phyloP scores from a whole-genome alignment of 1,139 yeast genomes.

The Pneumocystis carinii region DNA sequence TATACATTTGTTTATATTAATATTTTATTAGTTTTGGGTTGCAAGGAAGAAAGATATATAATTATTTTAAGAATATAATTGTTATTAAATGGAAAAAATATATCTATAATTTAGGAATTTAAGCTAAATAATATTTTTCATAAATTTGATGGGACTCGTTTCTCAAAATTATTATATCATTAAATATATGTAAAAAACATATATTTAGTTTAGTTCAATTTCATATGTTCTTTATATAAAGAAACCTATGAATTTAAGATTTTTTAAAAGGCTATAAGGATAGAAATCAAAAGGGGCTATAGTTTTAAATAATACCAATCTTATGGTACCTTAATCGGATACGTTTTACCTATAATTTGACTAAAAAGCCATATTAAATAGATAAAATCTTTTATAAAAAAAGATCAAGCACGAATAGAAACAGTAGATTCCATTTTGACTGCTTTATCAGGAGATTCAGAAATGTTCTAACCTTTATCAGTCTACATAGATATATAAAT shows the following conservation, averaged over 20 bases:
- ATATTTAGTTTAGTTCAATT: background rate
- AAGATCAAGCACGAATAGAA: background rate
- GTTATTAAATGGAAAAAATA: constrained; percentile 1
- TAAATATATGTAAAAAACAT: background rate
- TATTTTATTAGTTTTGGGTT: constrained; percentile 45
- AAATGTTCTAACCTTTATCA: background rate
- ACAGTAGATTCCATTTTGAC: background rate
- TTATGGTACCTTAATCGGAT: background rate
- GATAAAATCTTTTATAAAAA: background rate
- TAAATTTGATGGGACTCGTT: background rate
- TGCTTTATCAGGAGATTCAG: background rate
- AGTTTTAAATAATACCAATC: background rate
- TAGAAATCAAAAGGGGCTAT: background rate
- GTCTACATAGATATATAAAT: background rate
- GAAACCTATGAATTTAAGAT: background rate
- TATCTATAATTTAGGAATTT: constrained; percentile 3
- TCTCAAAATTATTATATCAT: background rate
- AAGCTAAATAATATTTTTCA: background rate
- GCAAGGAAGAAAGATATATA: constrained; percentile 6
- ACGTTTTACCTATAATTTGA: background rate
- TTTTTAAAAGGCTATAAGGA: background rate
- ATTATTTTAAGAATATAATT: background rate
- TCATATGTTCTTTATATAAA: background rate
- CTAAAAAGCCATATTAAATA: background rate
- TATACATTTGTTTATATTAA: background rate